Evolutionary conservation across 2,329 filamentous ascomycete species (phyloP).

Genomic region (Fusarium hainanense): DNA sequence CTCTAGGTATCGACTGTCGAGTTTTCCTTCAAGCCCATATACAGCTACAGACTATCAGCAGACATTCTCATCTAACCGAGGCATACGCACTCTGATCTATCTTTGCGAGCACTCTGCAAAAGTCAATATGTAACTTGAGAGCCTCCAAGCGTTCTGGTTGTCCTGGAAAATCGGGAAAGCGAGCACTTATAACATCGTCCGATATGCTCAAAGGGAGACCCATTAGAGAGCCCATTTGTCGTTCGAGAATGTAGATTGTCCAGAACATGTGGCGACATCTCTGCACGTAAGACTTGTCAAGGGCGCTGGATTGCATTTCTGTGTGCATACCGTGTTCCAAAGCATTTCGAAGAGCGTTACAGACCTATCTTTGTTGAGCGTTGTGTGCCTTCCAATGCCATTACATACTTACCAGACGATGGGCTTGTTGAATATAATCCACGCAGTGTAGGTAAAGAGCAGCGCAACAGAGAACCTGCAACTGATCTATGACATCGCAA

Average conservation of each 20-base stretch:
- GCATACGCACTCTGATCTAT: slow-evolving; percentile 35
- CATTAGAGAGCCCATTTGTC: slow-evolving; percentile 31
- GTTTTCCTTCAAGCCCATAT: slow-evolving; percentile 40
- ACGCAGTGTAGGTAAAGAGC: slow-evolving; percentile 32
- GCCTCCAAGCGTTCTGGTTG: slow-evolving; percentile 19
- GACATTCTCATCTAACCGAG: rapidly evolving
- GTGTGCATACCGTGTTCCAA: slow-evolving; percentile 37
- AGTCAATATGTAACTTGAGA: slow-evolving; percentile 30
- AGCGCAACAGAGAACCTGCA: slow-evolving; percentile 35
- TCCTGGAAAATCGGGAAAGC: slow-evolving; percentile 17
- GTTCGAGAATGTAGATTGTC: slow-evolving; percentile 38
- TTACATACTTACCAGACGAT: slow-evolving; percentile 15
- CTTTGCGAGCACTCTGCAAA: slow-evolving; percentile 30
- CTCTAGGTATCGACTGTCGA: slow-evolving; percentile 36
- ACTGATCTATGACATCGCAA: slow-evolving; percentile 25
- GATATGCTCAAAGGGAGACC: slow-evolving; percentile 32
- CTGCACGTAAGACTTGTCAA: slow-evolving; percentile 26
- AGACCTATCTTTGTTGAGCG: slow-evolving; percentile 12
- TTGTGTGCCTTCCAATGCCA: rapidly evolving
- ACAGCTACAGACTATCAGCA: slow-evolving; percentile 24
- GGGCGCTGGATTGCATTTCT: slow-evolving; percentile 27
- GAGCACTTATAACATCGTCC: slow-evolving; percentile 33
- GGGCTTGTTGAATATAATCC: slow-evolving; percentile 18
- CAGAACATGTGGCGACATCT: slow-evolving; percentile 30
- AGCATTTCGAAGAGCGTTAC: slow-evolving; percentile 22